A percentile compares a stretch with the other conserved stretches of the same genome.
Conservation (phyloP, 148 eudicot species). For the Camellia sinensis region DNA sequence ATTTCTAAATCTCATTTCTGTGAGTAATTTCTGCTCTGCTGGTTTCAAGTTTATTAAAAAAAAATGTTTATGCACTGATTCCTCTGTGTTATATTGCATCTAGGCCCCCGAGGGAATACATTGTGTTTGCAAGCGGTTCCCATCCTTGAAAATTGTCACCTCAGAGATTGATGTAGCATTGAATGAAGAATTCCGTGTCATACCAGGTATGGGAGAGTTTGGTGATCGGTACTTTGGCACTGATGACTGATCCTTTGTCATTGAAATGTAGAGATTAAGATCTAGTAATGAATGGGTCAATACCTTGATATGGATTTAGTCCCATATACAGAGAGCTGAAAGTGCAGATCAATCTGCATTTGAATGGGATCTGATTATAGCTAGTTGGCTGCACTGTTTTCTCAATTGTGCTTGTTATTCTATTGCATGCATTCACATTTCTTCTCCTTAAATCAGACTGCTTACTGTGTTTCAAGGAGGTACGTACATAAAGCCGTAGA, state of each 20-base stretch:
- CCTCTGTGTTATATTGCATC: background rate
- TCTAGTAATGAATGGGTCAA: background rate
- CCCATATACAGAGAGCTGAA: background rate
- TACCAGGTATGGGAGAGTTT: constrained; percentile 95
- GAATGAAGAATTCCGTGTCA: constrained; percentile 83
- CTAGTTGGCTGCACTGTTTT: background rate
- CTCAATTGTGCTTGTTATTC: background rate
- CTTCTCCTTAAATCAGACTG: too few species aligned
- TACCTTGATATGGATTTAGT: background rate
- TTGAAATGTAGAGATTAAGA: background rate
- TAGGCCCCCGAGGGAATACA: constrained; percentile 95
- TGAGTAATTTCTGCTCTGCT: constrained; percentile 30
- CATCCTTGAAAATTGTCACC: constrained; percentile 83
- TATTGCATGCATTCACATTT: background rate
- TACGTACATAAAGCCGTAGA: too few species aligned
- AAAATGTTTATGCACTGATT: background rate
- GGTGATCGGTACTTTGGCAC: constrained; percentile 99
- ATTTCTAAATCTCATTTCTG: constrained; percentile 90
- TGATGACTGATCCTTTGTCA: constrained; percentile 48
- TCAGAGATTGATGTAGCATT: constrained; percentile 82
- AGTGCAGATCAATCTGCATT: background rate
- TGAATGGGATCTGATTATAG: background rate
- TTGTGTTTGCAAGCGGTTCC: constrained; percentile 79
- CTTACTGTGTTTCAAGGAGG: too few species aligned
- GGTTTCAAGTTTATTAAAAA: background rate